Conservation (phyloP, 225 moss, liverwort and hornwort genomes). For the Takakia lepidozioides region DNA sequence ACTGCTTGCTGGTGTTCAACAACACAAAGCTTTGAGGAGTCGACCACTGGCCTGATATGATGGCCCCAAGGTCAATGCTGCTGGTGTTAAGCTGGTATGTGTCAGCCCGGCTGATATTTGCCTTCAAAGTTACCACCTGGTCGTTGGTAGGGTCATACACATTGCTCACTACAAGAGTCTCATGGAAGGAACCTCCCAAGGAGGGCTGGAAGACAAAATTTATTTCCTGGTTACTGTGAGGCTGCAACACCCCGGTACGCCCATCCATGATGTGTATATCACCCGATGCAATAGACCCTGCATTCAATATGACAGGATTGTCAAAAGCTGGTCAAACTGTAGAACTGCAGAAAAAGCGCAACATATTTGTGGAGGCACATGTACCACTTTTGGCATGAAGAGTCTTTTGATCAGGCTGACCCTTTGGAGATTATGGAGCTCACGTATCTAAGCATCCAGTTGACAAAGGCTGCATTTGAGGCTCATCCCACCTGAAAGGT, state of each 20-base stretch:
- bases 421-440: no score
- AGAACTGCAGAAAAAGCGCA: constrained; percentile 1
- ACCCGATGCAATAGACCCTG: constrained; percentile 94
- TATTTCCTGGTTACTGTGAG: constrained; percentile 77
- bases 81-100: constrained; percentile 82
- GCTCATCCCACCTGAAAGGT: no score
- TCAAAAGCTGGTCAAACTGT: constrained; percentile 3
- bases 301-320: constrained; percentile 6
- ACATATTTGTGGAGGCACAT: not conserved
- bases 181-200: constrained; percentile 72
- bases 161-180: constrained; percentile 81
- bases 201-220: constrained; percentile 95
- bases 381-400: constrained; percentile 11
- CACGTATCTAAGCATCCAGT: no score
- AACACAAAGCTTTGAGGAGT: constrained; percentile 61
- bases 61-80: constrained; percentile 72
- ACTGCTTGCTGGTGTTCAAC: constrained; percentile 79
- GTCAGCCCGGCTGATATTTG: constrained; percentile 80
- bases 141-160: constrained; percentile 83
- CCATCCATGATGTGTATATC: constrained; percentile 93
- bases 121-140: constrained; percentile 86
- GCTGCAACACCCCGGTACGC: constrained; percentile 63
- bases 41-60: constrained; percentile 71
- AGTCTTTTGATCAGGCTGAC: constrained; percentile 6
- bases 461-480: no score